Evolutionary conservation across 2,329 filamentous ascomycete genomes (phyloP), one percentile per base, ranked within the genome.

Genomic region (Penicillium occitanis): DNA sequence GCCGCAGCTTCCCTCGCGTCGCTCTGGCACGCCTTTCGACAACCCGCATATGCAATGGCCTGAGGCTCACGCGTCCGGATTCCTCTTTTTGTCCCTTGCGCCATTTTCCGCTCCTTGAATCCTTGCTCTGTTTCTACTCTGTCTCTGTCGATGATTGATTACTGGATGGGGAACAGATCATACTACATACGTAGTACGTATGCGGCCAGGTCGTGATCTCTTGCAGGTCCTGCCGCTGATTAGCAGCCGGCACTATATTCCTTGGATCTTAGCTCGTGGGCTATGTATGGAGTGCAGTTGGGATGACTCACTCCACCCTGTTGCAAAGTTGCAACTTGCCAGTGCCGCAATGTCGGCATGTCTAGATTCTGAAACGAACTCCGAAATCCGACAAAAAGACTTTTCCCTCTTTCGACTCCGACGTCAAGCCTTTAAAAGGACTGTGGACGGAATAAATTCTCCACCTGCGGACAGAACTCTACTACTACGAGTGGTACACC

Each of bases 1-100:
- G 58, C 51, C 59, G 65, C 61, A 59, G 50, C 37, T 58, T 64
- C 62, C 51, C 11, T 35, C 40, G 25, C 62, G 51, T 46, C 10
- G 25, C 25, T 22, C 30, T 22, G 5, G 17, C 62, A 58, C 62
- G 62, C 62, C 62, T 57, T 64, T 57, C n/a, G 53, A 57, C 53
- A 37, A 42, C 50, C 44, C n/a, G 46, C 35, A 37, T 37, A 5
- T 37, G 35, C 30, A 25, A 8, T 33, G 30, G 30, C 48, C 61
- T 51, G 53, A 57, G 53, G 33, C 53, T 57, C 53, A 37, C 33
- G 53, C 53, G 53, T 57, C 53, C 28, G 1, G 7, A 22, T 19
- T 25, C 50, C 50, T 37, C 13, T 37, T 37, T 25, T 11, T 11
- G n/a, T 55, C 33, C 58, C 28, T 48, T 61, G 25, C 58, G 28